Percentiles rank a stretch among this genome's conserved stretches.
phyloP scores from a whole-genome alignment of 2,329 filamentous ascomycete genomes.

The Albophoma yamanashiensis region DNA sequence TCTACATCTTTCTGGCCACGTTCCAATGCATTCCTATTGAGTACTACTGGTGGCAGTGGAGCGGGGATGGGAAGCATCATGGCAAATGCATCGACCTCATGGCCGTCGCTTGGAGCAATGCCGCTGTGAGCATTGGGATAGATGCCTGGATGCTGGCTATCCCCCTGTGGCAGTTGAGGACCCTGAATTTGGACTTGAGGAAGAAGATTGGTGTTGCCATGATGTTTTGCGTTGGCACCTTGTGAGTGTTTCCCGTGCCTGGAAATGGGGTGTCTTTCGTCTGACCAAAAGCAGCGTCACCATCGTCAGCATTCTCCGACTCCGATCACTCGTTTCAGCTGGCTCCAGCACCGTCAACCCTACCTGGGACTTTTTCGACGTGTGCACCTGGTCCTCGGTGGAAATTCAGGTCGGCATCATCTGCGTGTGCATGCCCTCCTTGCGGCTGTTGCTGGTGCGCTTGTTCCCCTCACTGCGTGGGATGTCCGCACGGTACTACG shows the following conservation, averaged over 20 bases:
- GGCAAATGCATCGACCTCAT: constrained; percentile 41
- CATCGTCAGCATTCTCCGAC: constrained; percentile 25
- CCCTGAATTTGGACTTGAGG: constrained; percentile 31
- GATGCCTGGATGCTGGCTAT: constrained; percentile 42
- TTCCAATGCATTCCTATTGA: constrained; percentile 41
- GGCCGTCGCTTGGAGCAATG: constrained; percentile 37
- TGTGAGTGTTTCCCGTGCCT: constrained; percentile 18
- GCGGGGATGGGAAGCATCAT: constrained; percentile 22
- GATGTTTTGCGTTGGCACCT: constrained; percentile 40
- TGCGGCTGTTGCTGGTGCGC: constrained; percentile 22
- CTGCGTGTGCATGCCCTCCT: constrained; percentile 26
- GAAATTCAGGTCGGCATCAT: constrained; percentile 28
- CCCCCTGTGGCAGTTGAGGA: constrained; percentile 32
- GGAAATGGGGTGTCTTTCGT: no score
- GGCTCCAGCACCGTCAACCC: constrained; percentile 17
- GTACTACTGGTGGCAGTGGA: constrained; percentile 44
- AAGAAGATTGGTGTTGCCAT: constrained; percentile 37
- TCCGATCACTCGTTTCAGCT: constrained; percentile 20
- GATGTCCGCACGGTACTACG: constrained; percentile 19
- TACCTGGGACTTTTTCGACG: constrained; percentile 22
- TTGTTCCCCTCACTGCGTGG: constrained; percentile 26
- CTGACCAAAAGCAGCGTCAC: constrained; percentile 17
- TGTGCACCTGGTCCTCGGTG: constrained; percentile 23
- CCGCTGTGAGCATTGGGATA: constrained; percentile 39
- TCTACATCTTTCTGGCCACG: constrained; percentile 30